A percentile compares a stretch with the other conserved stretches of the same genome.
These are phyloP conservation scores for Funneliformis mosseae DNA, from an alignment of 192 early-diverging fungal species.

Conservation along the genomic window DNA sequence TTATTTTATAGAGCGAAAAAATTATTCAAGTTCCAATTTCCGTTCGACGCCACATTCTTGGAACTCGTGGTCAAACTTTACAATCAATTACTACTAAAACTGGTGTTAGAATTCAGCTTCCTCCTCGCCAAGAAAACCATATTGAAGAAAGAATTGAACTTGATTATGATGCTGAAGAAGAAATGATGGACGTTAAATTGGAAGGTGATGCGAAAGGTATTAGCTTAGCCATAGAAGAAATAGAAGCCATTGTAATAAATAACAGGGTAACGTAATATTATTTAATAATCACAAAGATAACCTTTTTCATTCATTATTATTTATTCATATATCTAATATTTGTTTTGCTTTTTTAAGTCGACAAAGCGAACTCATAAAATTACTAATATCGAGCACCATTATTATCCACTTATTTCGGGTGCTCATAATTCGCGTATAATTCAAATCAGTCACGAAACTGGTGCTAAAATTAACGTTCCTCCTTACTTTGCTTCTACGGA, in stretches of 20 bases:
- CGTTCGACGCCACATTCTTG: constrained; percentile 81
- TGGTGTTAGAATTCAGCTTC: constrained; percentile 73
- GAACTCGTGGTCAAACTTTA: constrained; percentile 79
- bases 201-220: constrained; percentile 85
- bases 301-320: background rate
- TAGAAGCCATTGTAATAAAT: constrained; percentile 71
- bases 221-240: constrained; percentile 79
- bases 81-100: constrained; percentile 75
- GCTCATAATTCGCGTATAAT: constrained; percentile 65
- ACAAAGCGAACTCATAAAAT: constrained; percentile 69
- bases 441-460: constrained; percentile 61
- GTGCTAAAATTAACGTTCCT: constrained; percentile 80
- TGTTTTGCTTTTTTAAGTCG: constrained; percentile 46
- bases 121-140: constrained; percentile 53
- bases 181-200: constrained; percentile 68
- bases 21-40: constrained; percentile 72
- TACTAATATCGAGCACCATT: constrained; percentile 66
- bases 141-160: constrained; percentile 41
- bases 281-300: background rate
- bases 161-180: constrained; percentile 66
- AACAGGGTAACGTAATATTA: constrained; percentile 56
- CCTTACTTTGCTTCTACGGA: constrained; percentile 51
- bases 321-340: background rate
- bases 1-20: constrained; percentile 40
- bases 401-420: constrained; percentile 84